These are phyloP conservation scores for Circinella umbellata DNA, from an alignment of 371 early-diverging fungal species.

Conservation along the genomic window DNA sequence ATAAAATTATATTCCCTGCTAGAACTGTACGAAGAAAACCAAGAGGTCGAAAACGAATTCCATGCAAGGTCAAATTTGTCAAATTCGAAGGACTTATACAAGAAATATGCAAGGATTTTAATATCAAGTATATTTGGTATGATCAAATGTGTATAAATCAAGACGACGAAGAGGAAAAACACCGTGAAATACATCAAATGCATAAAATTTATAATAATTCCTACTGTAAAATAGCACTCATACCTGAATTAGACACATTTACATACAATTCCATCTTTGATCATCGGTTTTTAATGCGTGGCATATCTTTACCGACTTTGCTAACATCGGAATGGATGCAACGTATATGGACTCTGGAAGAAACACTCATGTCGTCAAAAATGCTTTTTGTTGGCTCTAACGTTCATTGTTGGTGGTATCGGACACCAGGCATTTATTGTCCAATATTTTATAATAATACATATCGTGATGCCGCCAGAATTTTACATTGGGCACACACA, in stretches of 20 bases:
- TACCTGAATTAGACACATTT: background rate
- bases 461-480: no score
- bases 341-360: background rate
- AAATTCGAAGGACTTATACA: background rate
- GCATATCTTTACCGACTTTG: background rate
- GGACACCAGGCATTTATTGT: no score
- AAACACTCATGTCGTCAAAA: background rate
- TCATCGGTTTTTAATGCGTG: background rate
- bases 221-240: background rate
- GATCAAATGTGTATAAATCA: background rate
- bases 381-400: background rate
- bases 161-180: background rate
- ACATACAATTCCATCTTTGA: background rate
- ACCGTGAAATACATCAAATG: background rate
- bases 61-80: background rate
- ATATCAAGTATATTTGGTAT: background rate
- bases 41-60: background rate
- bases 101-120: background rate
- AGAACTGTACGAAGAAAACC: background rate
- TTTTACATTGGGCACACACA: no score
- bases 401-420: background rate
- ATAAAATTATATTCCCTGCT: background rate
- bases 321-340: background rate
- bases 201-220: background rate
- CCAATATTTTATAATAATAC: no score